Evolutionary conservation across 306 rosid species (phyloP).

Genomic region (Trichosanthes cucumerina): DNA sequence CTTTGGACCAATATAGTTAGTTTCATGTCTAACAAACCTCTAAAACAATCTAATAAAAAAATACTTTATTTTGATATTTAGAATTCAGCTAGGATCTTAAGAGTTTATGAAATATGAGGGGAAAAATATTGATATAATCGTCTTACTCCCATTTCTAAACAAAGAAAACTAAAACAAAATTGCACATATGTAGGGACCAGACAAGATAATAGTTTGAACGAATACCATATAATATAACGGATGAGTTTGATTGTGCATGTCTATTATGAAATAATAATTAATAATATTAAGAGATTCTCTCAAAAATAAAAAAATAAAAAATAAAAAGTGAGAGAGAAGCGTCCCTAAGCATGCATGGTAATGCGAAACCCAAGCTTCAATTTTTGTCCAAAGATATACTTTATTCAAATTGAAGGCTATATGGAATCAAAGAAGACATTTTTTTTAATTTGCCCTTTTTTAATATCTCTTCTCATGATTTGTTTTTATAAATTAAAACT

Average conservation of each 20-base stretch:
- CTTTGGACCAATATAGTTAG: too few species aligned
- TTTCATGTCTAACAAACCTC: background rate
- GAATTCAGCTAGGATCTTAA: background rate
- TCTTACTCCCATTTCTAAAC: background rate
- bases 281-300: background rate
- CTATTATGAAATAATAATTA: background rate
- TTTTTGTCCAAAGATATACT: conserved; percentile 1
- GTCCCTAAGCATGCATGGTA: conserved; percentile 10
- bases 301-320: background rate
- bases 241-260: background rate
- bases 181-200: background rate
- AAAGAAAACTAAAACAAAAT: background rate
- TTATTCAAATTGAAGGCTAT: background rate
- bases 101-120: background rate
- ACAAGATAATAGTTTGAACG: background rate
- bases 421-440: conserved; percentile 1
- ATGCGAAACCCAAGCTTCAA: conserved; percentile 4
- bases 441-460: background rate
- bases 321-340: background rate
- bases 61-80: background rate
- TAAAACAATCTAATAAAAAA: too few species aligned
- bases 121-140: background rate
- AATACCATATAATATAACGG: background rate
- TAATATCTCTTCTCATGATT: background rate
- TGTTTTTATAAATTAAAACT: background rate